Conservation (phyloP, 495 filamentous ascomycete genomes). For the Neurospora tetraspora region DNA sequence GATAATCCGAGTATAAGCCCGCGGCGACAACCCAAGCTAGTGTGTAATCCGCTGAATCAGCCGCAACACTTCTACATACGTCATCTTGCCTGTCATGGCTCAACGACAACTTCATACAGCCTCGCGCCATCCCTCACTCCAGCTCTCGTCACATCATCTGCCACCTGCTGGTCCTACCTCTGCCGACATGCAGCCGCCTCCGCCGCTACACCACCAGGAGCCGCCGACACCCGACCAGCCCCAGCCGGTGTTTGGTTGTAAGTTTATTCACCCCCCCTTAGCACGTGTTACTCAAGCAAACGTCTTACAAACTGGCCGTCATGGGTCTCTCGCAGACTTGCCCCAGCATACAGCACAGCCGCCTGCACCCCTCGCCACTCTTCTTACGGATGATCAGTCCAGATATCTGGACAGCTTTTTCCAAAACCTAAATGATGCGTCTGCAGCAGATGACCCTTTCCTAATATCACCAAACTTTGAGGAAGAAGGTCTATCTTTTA, state of each 20-base stretch:
- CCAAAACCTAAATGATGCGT: neutral
- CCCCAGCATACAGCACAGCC: neutral
- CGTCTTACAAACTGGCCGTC: neutral
- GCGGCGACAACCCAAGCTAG: neutral
- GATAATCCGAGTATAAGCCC: neutral
- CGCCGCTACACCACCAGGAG: neutral
- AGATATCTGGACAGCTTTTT: neutral
- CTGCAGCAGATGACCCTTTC: neutral
- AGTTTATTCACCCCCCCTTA: neutral
- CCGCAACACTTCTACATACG: neutral
- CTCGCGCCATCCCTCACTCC: neutral
- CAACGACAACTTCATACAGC: neutral
- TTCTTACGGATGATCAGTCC: neutral
- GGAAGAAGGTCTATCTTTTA: neutral
- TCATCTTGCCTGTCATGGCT: neutral
- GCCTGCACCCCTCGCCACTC: neutral
- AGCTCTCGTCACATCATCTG: neutral
- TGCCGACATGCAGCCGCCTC: neutral
- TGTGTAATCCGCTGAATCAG: neutral
- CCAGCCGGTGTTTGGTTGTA: neutral
- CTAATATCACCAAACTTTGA: neutral
- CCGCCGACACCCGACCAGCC: neutral
- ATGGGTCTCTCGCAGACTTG: neutral
- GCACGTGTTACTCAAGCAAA: neutral
- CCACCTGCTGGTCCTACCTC: neutral